Conservation (phyloP, 2,329 filamentous ascomycete genomes). For the Apiospora sp. region DNA sequence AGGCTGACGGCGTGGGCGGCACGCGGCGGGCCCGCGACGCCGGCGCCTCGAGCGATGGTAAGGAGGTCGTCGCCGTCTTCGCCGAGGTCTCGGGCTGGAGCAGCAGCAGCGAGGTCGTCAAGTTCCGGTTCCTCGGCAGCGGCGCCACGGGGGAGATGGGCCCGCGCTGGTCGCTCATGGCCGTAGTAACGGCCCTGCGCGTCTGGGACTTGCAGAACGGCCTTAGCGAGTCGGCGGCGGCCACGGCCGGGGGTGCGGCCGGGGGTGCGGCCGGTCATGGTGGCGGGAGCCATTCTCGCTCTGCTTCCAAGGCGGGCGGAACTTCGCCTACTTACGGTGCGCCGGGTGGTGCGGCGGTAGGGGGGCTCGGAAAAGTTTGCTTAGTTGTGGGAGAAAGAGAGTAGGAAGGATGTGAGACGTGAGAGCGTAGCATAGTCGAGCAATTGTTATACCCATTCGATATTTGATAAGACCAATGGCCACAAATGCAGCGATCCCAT, state of each 20-base stretch:
- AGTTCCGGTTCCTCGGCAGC: constrained; percentile 51
- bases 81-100: constrained; percentile 38
- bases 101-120: constrained; percentile 44
- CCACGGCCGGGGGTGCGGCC: constrained; percentile 19
- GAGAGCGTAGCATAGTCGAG: constrained; percentile 8
- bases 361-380: not conserved
- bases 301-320: not conserved
- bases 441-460: constrained; percentile 14
- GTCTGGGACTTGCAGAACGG: constrained; percentile 38
- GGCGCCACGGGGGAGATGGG: constrained; percentile 50
- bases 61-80: constrained; percentile 54
- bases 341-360: not conserved
- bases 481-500: not conserved
- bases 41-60: constrained; percentile 43
- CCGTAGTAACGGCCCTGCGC: constrained; percentile 47
- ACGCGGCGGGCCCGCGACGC: constrained; percentile 30
- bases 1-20: constrained; percentile 29
- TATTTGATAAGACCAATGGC: not conserved
- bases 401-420: not conserved
- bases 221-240: constrained; percentile 15
- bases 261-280: not conserved
- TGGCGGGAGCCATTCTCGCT: not conserved
- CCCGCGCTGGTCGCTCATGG: constrained; percentile 52
- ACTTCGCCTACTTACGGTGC: not conserved
- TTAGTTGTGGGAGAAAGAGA: not conserved